Evolutionary conservation across 2,329 filamentous ascomycete genomes (phyloP).

Genomic region (Claviceps digitariae): DNA sequence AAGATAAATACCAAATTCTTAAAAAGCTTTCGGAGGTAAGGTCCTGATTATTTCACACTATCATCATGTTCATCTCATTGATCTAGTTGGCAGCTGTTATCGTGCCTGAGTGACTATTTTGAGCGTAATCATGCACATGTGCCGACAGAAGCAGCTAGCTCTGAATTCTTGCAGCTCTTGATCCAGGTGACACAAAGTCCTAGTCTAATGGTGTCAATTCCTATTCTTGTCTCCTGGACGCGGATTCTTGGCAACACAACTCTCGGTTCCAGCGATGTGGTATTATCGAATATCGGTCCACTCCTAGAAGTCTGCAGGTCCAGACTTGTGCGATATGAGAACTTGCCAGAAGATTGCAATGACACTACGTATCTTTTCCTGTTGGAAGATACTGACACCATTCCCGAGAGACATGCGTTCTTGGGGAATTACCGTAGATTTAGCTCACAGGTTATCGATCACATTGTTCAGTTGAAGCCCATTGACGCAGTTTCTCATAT

Average conservation of each 20-base stretch:
- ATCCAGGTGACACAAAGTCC: constrained; percentile 68
- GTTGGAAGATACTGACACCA: constrained; percentile 85
- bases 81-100: constrained; percentile 50
- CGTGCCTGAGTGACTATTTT: constrained; percentile 71
- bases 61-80: constrained; percentile 2
- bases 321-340: constrained; percentile 77
- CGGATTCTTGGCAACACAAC: constrained; percentile 60
- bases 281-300: constrained; percentile 53
- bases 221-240: constrained; percentile 80
- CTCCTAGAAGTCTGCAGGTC: constrained; percentile 74
- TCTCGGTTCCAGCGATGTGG: constrained; percentile 50
- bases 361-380: constrained; percentile 72
- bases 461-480: constrained; percentile 67
- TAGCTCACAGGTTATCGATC: constrained; percentile 75
- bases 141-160: constrained; percentile 49
- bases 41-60: not conserved
- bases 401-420: constrained; percentile 89
- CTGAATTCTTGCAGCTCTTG: constrained; percentile 66
- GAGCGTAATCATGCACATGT: constrained; percentile 61
- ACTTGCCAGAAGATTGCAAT: constrained; percentile 65
- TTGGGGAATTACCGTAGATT: constrained; percentile 91
- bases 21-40: constrained; percentile 88
- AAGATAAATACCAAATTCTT: constrained; percentile 79
- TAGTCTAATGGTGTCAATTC: constrained; percentile 87
- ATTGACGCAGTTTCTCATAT: constrained; percentile 81